Base-by-base conservation (phyloP, 192 early-diverging fungal genomes). In the Nowakowskiella sp. region DNA sequence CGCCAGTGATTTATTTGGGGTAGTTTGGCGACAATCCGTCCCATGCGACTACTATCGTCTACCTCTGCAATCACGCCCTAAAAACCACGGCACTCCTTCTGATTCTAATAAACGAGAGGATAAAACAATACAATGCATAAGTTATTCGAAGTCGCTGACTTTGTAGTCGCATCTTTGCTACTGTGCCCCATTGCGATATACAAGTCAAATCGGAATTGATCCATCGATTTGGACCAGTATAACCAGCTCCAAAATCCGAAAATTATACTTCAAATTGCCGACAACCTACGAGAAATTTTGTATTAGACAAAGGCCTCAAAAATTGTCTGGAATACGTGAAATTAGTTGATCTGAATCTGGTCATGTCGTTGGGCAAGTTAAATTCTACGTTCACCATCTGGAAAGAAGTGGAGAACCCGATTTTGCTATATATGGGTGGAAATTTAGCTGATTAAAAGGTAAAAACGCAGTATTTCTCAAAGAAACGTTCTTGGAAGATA, bases 71-170 rank as follows among this genome's bases (percentile, higher is more conserved):
- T n/a, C n/a, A n/a, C n/a, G n/a, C n/a, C n/a, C n/a, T n/a, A n/a
- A n/a, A n/a, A n/a, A n/a, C n/a, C n/a, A n/a, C 23, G 26, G 5
- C n/a, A n/a, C n/a, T n/a, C n/a, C 64, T 82, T 8, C 66, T 82
- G 6, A 78, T 73, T 22, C 56, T 82, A 4, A 82, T 77, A 63
- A 82, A 82, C 48, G 79, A 82, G 51, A 52, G 79, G 5, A 82
- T 82, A 50, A 78, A 74, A 62, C 50, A 68, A 60, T 32, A 59
- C 77, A 3, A 76, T 77, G 70, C 79, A 79, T 48, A 77, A 79
- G 74, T 59, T 82, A n/a, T 82, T 82, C 62, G 79, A 82, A 53
- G 79, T 82, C 16, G 70, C 64, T 24, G 79, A 82, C 65, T 54
- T 82, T 3, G 76, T 77, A 6, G 79, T 82, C 43, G 79, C 79